These are phyloP conservation scores for Boletus rex-veris DNA, from an alignment of 768 basidiomycete genomes.

Conservation along the genomic window DNA sequence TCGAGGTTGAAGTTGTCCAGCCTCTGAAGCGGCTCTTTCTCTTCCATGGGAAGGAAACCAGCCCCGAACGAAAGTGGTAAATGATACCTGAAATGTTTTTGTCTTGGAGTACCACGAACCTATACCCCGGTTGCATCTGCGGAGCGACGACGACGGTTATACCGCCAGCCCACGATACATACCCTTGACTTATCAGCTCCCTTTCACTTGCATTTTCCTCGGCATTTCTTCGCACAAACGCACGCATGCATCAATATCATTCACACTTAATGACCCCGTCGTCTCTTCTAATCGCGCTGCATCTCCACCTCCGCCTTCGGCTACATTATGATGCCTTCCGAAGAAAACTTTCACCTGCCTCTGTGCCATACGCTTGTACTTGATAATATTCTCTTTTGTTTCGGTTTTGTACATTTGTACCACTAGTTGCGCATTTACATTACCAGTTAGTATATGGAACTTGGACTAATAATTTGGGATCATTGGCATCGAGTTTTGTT, in stretches of 20 bases:
- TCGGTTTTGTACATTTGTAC: constrained; percentile 32
- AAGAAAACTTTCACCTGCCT: constrained; percentile 21
- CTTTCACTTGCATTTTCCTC: constrained; percentile 19
- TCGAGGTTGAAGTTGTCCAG: constrained; percentile 52
- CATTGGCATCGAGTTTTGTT: constrained; percentile 30
- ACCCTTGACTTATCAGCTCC: constrained; percentile 35
- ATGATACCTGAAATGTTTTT: constrained; percentile 10
- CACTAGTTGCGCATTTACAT: constrained; percentile 33
- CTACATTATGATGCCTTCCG: constrained; percentile 14
- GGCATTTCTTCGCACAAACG: constrained; percentile 18
- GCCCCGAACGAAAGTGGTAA: constrained; percentile 28
- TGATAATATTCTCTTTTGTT: constrained; percentile 26
- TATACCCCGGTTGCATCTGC: constrained; percentile 31
- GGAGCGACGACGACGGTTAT: constrained; percentile 30
- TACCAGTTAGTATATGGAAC: constrained; percentile 32
- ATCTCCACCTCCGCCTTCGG: constrained; percentile 16
- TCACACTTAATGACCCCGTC: constrained; percentile 30
- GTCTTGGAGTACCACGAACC: constrained; percentile 14
- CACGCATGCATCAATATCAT: constrained; percentile 27
- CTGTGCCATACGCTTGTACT: constrained; percentile 35
- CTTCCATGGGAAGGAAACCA: constrained; percentile 50
- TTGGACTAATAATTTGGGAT: constrained; percentile 33
- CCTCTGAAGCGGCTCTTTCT: constrained; percentile 65
- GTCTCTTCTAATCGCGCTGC: constrained; percentile 31
- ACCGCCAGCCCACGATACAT: constrained; percentile 32